A percentile compares a stretch with the other conserved stretches of the same genome.
Conservation (phyloP, 1,284 basidiomycete species). For the Cystobasidiaceae sp. region DNA sequence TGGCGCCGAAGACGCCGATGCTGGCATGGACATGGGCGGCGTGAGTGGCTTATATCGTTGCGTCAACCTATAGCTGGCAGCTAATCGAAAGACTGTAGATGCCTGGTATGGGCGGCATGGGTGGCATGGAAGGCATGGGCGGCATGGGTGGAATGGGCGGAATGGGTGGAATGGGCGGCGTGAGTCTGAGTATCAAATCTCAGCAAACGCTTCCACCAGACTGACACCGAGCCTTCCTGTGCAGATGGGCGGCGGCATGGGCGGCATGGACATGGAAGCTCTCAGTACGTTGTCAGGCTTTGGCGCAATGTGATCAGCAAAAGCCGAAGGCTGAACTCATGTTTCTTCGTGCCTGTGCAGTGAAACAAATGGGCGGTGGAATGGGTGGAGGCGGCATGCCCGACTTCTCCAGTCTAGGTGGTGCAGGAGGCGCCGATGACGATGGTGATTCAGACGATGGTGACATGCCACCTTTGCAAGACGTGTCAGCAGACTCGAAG, state of each 20-base stretch:
- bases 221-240: too few relatives aligned
- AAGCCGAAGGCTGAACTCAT: not conserved
- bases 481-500: too few relatives aligned
- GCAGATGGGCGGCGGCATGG: slow-evolving; percentile 35
- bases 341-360: too few relatives aligned
- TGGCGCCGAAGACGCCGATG: slow-evolving; percentile 35
- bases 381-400: slow-evolving; percentile 38
- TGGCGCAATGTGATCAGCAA: not conserved
- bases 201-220: too few relatives aligned
- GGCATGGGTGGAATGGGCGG: slow-evolving; percentile 28
- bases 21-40: slow-evolving; percentile 15
- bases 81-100: too few relatives aligned
- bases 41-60: too few relatives aligned
- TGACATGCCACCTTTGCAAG: slow-evolving; percentile 4
- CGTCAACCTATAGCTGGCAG: too few relatives aligned
- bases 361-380: slow-evolving; percentile 33
- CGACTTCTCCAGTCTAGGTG: slow-evolving; percentile 37
- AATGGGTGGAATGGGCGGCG: slow-evolving; percentile 39
- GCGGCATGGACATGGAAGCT: slow-evolving; percentile 37
- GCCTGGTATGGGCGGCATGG: too few relatives aligned
- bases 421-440: slow-evolving; percentile 39
- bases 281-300: not conserved
- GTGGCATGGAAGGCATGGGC: slow-evolving; percentile 39
- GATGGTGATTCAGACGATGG: slow-evolving; percentile 39
- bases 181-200: too few relatives aligned